Base-by-base conservation (phyloP, 768 basidiomycete genomes). In the Asterophora lycoperdoides region DNA sequence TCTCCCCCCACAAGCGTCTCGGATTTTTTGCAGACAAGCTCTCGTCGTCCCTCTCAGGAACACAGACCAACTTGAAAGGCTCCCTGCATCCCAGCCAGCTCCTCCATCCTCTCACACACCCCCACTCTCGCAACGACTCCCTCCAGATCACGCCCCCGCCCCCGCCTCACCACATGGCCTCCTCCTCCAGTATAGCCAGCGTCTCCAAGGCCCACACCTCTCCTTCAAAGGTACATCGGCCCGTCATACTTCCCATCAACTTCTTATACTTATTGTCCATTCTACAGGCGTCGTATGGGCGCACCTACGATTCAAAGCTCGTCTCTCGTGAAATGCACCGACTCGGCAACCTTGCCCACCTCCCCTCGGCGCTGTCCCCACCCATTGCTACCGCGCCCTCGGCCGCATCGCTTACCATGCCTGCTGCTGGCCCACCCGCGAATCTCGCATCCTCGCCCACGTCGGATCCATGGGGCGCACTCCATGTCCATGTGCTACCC, bases 401-500 rank as follows among this genome's bases (percentile, higher is more conserved):
- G 9, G 70, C 76, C 3, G 68, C 80, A 5, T 65, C 78, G 18
- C 55, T 79, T 32, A 64, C 74, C 40, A 55, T 76, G 33, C 69
- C 72, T 23, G 60, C 69, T 0, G 69, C 78, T 7, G 65, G 70
- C 41, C 63, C 71, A 5, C 68, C 70, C 53, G 54, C 62, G 58
- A 68, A 48, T 39, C 57, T 71, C n/a, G 65, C 77, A 1, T 72
- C 72, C 1, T 66, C 69, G 9, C 64, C 73, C 1, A 70, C 75
- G 2, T 68, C 75, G 8, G 89, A 90, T 56, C 88, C 93, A 9
- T 95, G 92, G 92, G 80, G 81, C 41, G 71, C 81, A 18, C 68
- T 97, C 17, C 89, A 93, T 64, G 83, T 94, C 28, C 83, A 91
- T 62, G 86, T 96, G 29, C 70, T 97, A 3, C 93, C 93, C 1